phyloP scores from a whole-genome alignment of 345 rosid genomes.

The Jatropha curcas region DNA sequence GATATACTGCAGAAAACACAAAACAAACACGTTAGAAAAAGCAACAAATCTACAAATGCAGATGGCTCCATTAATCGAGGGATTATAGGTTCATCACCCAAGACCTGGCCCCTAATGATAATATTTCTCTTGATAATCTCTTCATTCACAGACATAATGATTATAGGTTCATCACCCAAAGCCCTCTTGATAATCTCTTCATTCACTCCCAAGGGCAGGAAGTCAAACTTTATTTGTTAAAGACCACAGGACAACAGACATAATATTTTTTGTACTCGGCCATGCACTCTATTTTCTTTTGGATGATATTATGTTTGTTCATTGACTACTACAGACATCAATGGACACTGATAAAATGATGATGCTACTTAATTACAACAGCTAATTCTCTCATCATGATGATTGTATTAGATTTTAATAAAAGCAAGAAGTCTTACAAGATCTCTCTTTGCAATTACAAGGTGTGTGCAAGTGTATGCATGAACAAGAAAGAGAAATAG shows the following conservation, averaged over 20 bases:
- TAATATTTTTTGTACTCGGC: background rate
- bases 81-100: background rate
- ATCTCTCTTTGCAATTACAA: background rate
- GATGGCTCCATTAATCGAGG: too few species aligned
- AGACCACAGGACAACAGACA: background rate
- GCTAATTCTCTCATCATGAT: slow-evolving; percentile 1
- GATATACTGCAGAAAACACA: slow-evolving; percentile 51
- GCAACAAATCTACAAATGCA: background rate
- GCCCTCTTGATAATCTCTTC: background rate
- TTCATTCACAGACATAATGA: too few species aligned
- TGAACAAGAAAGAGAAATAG: slow-evolving; percentile 13
- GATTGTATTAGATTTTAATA: background rate
- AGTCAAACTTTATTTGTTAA: background rate
- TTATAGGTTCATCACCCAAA: background rate
- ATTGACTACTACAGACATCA: background rate
- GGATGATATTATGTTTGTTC: background rate
- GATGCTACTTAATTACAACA: background rate
- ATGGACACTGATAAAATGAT: background rate
- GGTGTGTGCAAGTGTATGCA: background rate
- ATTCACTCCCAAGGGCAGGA: background rate
- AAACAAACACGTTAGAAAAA: background rate
- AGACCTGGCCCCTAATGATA: background rate
- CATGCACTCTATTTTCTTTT: background rate
- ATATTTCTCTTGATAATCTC: too few species aligned
- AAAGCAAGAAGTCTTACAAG: background rate